Conservation (phyloP, 2,329 filamentous ascomycete species). For the Colletotrichum endophyticum region DNA sequence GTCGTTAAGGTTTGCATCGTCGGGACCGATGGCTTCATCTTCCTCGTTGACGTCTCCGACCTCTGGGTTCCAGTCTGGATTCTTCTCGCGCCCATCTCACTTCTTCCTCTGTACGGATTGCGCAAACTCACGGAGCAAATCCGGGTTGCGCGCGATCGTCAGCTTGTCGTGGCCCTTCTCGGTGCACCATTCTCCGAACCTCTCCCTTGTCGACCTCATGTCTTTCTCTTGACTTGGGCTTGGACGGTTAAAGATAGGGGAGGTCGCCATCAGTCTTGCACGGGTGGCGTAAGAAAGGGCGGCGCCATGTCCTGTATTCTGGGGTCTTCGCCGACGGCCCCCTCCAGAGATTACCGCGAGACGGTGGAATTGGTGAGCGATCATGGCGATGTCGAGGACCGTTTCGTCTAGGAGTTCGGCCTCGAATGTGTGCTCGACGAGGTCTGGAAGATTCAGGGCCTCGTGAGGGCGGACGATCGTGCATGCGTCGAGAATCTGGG, state of each 20-base stretch:
- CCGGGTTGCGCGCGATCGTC: too few species aligned
- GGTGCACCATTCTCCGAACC: too few species aligned
- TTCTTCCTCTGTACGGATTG: too few species aligned
- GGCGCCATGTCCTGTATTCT: neutral
- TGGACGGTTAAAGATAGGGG: neutral
- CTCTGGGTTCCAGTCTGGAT: neutral
- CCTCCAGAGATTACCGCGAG: neutral
- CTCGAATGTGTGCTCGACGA: neutral
- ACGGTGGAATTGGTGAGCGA: neutral
- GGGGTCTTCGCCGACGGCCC: neutral
- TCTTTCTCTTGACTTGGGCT: fast-evolving
- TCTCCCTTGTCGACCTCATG: too few species aligned
- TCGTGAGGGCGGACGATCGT: neutral
- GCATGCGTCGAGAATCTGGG: neutral
- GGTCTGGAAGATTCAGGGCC: neutral
- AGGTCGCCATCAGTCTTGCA: neutral
- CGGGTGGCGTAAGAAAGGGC: neutral
- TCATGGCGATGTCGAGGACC: neutral
- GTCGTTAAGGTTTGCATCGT: neutral
- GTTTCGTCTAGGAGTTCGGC: neutral
- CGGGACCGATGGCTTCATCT: neutral
- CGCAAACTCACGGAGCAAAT: too few species aligned
- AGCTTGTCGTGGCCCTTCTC: fast-evolving
- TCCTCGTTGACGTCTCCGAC: neutral
- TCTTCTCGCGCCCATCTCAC: too few species aligned